Evolutionary conservation across 768 basidiomycete species (phyloP), one percentile per base, ranked within the genome.

Genomic region (Xerocomus brunneocitrinus): DNA sequence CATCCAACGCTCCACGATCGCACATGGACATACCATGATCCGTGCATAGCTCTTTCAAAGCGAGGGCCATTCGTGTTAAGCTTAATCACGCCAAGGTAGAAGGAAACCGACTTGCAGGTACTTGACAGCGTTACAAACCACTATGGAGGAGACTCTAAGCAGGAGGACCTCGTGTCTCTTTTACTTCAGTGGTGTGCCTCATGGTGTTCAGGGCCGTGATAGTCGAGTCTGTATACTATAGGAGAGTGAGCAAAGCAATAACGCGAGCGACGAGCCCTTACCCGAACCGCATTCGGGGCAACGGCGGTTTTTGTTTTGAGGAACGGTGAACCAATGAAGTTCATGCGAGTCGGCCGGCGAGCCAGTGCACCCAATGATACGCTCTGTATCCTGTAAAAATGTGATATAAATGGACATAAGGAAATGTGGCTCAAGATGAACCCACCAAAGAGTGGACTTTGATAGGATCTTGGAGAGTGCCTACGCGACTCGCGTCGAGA

Each of bases 321-420:
- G 77, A 62, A 89, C 58, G 56, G 67, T 79, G 69, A 93, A 83
- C 95, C 95, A 98, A 62, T 84, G 77, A 50, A 94, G 79, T 63
- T 98, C 92, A 74, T 98, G 95, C 32, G 93, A 95, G 73, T 98
- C 95, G 42, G 89, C 91, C 9, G 95, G 95, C 65, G 80, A 84
- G 49, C 95, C 95, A 39, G 95, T 94, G 79, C 95, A 98, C 43
- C 95, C 95, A 67, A 98, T 76, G 52, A 91, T 81, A 56, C 95
- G 91, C 58, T 86, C 82, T 35, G 80, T 74, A 58, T 88, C 88
- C 93, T 95, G 53, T 24, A 16, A 46, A 28, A 47, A 47, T 3
- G n/a, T 9, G 52, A 49, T 8, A 54, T 47, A 38, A 32, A 52
- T 24, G 31, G 51, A 52, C 41, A 31, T 8, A 35, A 48, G 1